phyloP scores from a whole-genome alignment of 2,329 filamentous ascomycete genomes.

The Aspergillus proliferans region DNA sequence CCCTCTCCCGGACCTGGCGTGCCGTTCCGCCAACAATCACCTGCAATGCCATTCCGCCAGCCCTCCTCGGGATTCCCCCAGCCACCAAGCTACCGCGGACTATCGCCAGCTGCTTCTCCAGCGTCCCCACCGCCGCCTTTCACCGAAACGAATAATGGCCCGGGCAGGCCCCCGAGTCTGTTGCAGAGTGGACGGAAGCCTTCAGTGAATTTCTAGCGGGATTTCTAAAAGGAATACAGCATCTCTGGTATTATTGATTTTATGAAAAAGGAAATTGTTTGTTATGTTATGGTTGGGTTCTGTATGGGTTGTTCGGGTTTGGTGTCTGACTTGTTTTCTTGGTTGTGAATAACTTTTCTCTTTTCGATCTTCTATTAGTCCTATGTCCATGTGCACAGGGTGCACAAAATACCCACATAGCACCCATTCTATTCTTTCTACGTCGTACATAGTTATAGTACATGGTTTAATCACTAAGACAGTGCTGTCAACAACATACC shows the following conservation, averaged over 20 bases:
- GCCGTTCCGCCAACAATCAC: conserved; percentile 16
- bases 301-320: no score
- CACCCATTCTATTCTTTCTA: no score
- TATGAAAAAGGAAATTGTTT: not conserved
- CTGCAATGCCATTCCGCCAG: conserved; percentile 6
- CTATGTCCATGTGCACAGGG: no score
- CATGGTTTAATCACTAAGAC: no score
- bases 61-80: conserved; percentile 11
- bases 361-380: no score
- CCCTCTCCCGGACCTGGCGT: conserved; percentile 7
- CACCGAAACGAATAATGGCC: conserved; percentile 16
- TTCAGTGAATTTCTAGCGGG: conserved; percentile 23
- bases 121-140: conserved; percentile 29
- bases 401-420: no score
- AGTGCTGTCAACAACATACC: no score
- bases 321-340: no score
- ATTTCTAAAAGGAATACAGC: not conserved
- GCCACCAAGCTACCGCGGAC: conserved; percentile 12
- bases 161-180: conserved; percentile 34
- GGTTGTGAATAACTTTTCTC: no score
- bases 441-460: no score
- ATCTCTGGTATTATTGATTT: not conserved
- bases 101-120: conserved; percentile 16
- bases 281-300: no score
- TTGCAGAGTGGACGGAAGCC: conserved; percentile 36